Evolutionary conservation across 495 filamentous ascomycete genomes (phyloP), one percentile per base, ranked within the genome.

Genomic region (Aspergillus leporis): DNA sequence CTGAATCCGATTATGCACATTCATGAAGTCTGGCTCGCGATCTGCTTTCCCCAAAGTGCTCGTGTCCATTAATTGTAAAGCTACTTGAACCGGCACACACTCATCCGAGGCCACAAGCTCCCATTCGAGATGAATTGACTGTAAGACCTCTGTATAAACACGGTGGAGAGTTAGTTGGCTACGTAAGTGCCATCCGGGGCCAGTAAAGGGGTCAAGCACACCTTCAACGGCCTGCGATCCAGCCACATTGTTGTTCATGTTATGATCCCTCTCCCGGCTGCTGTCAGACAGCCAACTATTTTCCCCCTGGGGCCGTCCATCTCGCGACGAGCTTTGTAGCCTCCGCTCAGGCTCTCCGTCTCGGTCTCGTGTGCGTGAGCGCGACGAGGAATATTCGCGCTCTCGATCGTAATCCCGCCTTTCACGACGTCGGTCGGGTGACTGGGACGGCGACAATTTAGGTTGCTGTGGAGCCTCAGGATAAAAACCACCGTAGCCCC

Each of bases 1-100:
- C 69, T 99, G 94, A 21, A 99, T 84, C 64, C 91, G 85, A 62
- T 85, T 76, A 68, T 96, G 91, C 53, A 90, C 90, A 43, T 86
- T 79, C 64, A 90, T 80, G 70, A 98, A 98, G 49, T 89, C 83
- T 51, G 83, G 83, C 69, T 96, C 91, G 61, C 93, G 89, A 68
- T 90, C 85, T 36, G 93, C 93, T 56, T 92, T 86, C 30, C 94
- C 94, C 57, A 99, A 83, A 4, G 93, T 96, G 74, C 92, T 97
- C 32, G 87, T 87, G 71, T 99, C 94, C 78, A 97, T 87, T 67
- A 99, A 74, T 75, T 95, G 91, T 43, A 99, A 78, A 21, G 95
- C 93, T 31, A 97, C 84, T 69, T 97, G 91, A 4, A 98, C 90
- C 19, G 94, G 94, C 43, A 97, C 83, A 70, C 92, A 97, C 62